Conservation (phyloP, 2,329 filamentous ascomycete genomes). For the Pestalotiopsis sp. region DNA sequence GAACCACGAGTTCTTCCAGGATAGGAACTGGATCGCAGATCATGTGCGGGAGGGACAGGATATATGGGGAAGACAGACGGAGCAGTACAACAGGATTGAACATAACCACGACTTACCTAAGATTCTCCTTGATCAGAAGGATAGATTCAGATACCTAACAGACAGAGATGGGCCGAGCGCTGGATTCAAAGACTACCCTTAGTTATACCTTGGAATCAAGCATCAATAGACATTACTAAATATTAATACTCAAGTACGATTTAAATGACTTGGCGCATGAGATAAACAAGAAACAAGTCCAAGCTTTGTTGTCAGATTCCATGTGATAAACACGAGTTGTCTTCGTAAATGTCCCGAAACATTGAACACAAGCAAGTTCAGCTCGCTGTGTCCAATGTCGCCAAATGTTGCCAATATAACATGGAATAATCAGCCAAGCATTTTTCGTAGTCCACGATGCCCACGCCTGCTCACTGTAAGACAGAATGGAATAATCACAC, state of each 20-base stretch:
- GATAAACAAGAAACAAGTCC: background rate
- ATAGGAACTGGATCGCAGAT: slow-evolving; percentile 49
- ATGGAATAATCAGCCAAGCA: background rate
- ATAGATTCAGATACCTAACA: slow-evolving; percentile 47
- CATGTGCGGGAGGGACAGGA: slow-evolving; percentile 54
- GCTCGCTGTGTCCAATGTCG: no score
- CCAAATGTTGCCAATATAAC: background rate
- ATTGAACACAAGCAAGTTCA: no score
- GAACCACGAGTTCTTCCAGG: slow-evolving; percentile 50
- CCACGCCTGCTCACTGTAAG: background rate
- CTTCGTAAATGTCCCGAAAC: no score
- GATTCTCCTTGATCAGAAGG: slow-evolving; percentile 41
- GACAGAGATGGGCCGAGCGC: slow-evolving; percentile 47
- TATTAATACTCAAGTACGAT: background rate
- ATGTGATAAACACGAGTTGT: no score
- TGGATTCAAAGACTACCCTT: slow-evolving; percentile 49
- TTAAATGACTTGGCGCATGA: background rate
- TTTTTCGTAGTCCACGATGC: background rate
- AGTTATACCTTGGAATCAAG: background rate
- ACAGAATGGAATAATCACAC: slow-evolving; percentile 1
- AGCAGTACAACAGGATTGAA: slow-evolving; percentile 51
- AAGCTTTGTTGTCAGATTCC: no score
- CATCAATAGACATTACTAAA: background rate
- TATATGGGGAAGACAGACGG: slow-evolving; percentile 51
- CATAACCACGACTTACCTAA: slow-evolving; percentile 54